phyloP scores from a whole-genome alignment of 768 basidiomycete genomes.

The Termitomyces sp. region DNA sequence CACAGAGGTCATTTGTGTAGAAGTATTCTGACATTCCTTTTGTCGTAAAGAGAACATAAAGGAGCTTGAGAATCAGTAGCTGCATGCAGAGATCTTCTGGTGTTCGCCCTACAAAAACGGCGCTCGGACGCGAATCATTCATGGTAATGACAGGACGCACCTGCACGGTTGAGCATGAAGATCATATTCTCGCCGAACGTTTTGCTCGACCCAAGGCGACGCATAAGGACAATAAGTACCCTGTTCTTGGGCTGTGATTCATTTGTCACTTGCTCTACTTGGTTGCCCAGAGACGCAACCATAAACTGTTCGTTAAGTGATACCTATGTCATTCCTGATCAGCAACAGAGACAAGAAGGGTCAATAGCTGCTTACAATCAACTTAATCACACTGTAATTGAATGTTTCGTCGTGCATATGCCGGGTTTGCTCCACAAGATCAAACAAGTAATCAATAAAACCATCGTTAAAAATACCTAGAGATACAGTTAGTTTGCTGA shows the following conservation, averaged over 20 bases:
- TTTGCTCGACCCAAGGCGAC: slow-evolving; percentile 82
- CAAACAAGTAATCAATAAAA: slow-evolving; percentile 89
- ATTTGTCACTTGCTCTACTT: slow-evolving; percentile 22
- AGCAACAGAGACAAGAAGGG: not conserved
- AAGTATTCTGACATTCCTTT: slow-evolving; percentile 93
- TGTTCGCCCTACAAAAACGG: slow-evolving; percentile 59
- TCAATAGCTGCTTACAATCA: slow-evolving; percentile 61
- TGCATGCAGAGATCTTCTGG: slow-evolving; percentile 95
- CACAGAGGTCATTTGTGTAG: slow-evolving; percentile 95
- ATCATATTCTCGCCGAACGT: slow-evolving; percentile 99
- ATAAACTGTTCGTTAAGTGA: slow-evolving; percentile 98
- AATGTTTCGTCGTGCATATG: slow-evolving; percentile 87
- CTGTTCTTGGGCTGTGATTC: slow-evolving; percentile 60
- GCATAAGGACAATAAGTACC: slow-evolving; percentile 78
- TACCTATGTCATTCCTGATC: slow-evolving; percentile 48
- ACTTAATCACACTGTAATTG: slow-evolving; percentile 94
- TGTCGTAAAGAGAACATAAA: slow-evolving; percentile 94
- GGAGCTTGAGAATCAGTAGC: slow-evolving; percentile 87
- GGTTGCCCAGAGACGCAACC: slow-evolving; percentile 67
- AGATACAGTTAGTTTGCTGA: slow-evolving; percentile 2
- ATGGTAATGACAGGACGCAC: slow-evolving; percentile 43
- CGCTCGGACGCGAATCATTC: not conserved
- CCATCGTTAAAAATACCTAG: slow-evolving; percentile 76
- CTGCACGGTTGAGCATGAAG: slow-evolving; percentile 95
- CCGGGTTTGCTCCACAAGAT: slow-evolving; percentile 90